Evolutionary conservation across 352 stramenopile genomes (phyloP), one percentile per base, ranked within the genome.

Genomic region (Pythium brassicae): DNA sequence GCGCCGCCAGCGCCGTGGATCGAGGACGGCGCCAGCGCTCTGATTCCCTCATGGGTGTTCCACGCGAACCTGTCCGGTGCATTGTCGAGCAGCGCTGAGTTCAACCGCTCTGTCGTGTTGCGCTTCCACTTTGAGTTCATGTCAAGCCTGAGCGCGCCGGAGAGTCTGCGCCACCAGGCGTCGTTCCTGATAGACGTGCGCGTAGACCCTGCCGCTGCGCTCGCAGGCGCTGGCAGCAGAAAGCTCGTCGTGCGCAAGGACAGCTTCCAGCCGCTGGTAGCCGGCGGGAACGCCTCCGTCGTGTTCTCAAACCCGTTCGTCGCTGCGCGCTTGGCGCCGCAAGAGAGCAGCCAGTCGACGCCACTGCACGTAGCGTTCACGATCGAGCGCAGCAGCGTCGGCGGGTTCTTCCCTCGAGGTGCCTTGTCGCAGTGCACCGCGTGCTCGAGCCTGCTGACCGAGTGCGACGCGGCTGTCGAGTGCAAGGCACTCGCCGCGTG

Each of bases 91-190:
- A 45, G 39, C 17, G 12, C 17, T 1, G 39, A n/a, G 34, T 20
- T 10, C 23, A 48, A 7, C 4, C 37, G 10, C 20, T 19, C 19
- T 1, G 7, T 49, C 20, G 11, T 51, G 23, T 23, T 61, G 14
- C 55, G 55, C 27, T 49, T 61, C 37, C 20, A 22, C 37, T 48
- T 61, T 15, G 55, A 61, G 20, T 49, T 61, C 49, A n/a, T 20
- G 19, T 5, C 34, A 5, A 29, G 10, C 19, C 37, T 20, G 11
- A 9, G 22, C 25, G 25, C 1, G n/a, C 5, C 29, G 22, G 23
- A 40, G 26, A 32, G 15, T 48, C n/a, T 25, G 9, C 27, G 17
- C 14, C 27, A 19, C 3, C 50, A 32, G n/a, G 48, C 0, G 12
- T 15, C 34, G 0, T 55, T 61, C n/a, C 17, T 29, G 12, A 15